Percentiles rank a stretch among this genome's conserved stretches.
Conservation (phyloP, 208 protist species). For the Wallacemonas rigidus region DNA sequence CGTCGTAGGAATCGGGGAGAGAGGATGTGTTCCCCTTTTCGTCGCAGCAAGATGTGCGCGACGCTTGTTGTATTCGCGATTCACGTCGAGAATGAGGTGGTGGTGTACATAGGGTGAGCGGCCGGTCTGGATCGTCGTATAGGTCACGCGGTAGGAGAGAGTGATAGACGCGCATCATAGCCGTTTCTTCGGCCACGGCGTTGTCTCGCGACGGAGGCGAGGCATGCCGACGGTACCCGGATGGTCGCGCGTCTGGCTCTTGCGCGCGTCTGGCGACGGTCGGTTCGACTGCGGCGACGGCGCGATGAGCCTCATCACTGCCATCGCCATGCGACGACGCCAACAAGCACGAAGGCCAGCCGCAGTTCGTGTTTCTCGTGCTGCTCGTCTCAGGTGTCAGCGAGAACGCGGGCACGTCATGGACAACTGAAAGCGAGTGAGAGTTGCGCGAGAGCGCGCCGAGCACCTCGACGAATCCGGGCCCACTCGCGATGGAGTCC, state of each 20-base stretch:
- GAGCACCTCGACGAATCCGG: not conserved
- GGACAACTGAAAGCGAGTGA: not conserved
- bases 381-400: not conserved
- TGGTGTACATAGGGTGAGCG: not conserved
- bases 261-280: no score
- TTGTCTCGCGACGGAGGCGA: no score
- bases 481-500: not conserved
- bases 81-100: not conserved
- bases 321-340: not conserved
- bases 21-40: no score
- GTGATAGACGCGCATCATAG: slow-evolving; percentile 1
- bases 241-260: no score
- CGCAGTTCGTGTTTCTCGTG: not conserved
- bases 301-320: not conserved
- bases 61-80: no score
- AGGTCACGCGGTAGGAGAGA: slow-evolving; percentile 6
- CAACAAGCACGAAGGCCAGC: not conserved
- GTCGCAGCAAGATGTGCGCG: no score
- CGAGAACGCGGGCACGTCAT: not conserved
- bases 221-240: no score
- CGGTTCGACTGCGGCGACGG: not conserved
- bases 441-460: not conserved
- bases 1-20: no score
- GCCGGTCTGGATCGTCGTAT: slow-evolving; percentile 9
- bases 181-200: not conserved